phyloP scores from a whole-genome alignment of 495 filamentous ascomycete genomes.

The Bombardia bombarda region DNA sequence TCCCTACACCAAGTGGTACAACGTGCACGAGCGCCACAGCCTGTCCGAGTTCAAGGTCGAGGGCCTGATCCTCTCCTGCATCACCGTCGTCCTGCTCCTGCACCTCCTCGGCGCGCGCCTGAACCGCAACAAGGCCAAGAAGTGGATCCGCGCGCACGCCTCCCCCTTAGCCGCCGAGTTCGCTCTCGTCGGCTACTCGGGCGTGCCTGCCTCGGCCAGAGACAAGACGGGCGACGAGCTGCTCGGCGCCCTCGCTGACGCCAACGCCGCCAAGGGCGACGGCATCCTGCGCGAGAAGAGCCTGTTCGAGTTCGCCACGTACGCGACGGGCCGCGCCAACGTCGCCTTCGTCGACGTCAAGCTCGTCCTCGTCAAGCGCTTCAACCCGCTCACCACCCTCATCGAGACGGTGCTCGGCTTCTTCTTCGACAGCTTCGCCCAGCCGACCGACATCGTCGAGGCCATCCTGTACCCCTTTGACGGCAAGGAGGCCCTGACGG shows the following conservation, averaged over 20 bases:
- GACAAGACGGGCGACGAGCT: slow-evolving; percentile 34
- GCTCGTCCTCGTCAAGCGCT: slow-evolving; percentile 76
- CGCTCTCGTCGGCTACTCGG: slow-evolving; percentile 73
- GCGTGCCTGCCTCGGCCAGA: slow-evolving; percentile 30
- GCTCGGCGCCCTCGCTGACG: slow-evolving; percentile 19
- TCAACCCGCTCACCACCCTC: slow-evolving; percentile 71
- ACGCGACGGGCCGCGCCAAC: slow-evolving; percentile 91
- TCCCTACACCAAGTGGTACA: slow-evolving; percentile 93
- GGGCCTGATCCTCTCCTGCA: slow-evolving; percentile 67
- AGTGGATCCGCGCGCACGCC: slow-evolving; percentile 71
- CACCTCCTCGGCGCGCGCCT: slow-evolving; percentile 76
- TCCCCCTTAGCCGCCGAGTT: slow-evolving; percentile 72
- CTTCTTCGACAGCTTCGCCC: slow-evolving; percentile 63
- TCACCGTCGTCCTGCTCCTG: slow-evolving; percentile 63
- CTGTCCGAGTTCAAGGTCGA: slow-evolving; percentile 80
- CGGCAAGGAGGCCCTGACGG: slow-evolving; percentile 69
- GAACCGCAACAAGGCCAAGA: slow-evolving; percentile 71
- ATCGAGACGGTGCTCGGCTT: slow-evolving; percentile 62
- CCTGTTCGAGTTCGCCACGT: slow-evolving; percentile 73
- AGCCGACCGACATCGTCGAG: slow-evolving; percentile 62
- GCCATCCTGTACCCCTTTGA: slow-evolving; percentile 81
- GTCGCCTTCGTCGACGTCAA: slow-evolving; percentile 83
- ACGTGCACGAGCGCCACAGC: slow-evolving; percentile 81
- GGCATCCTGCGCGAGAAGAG: slow-evolving; percentile 72
- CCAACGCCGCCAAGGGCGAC: slow-evolving; percentile 38